Evolutionary conservation across 2,329 filamentous ascomycete genomes (phyloP).

Genomic region (Beauveria sp.): DNA sequence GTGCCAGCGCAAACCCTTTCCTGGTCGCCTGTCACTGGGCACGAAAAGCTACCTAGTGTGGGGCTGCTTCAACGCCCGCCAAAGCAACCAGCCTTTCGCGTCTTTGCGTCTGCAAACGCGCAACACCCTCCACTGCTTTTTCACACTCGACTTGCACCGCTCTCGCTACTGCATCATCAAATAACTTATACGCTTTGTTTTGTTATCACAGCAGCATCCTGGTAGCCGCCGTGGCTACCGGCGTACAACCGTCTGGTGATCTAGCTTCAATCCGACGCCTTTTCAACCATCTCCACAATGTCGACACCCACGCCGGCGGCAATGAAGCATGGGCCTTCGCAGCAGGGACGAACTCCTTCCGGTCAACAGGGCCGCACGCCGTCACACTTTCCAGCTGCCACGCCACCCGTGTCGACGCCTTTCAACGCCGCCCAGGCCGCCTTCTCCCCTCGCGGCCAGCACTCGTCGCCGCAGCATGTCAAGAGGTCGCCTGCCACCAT

Average conservation of each 20-base stretch:
- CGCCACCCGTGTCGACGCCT: conserved; percentile 59
- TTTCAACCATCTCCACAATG: conserved; percentile 26
- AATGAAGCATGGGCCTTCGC: conserved; percentile 37
- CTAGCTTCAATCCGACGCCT: neutral
- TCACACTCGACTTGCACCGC: neutral
- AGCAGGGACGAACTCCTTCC: conserved; percentile 40
- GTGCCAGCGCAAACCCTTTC: neutral
- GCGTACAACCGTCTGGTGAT: neutral
- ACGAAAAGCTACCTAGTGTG: conserved; percentile 5
- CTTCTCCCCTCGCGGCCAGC: conserved; percentile 50
- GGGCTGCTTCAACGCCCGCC: neutral
- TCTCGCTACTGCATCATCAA: neutral
- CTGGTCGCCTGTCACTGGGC: neutral
- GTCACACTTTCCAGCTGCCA: conserved; percentile 46
- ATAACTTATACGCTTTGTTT: too few relatives aligned
- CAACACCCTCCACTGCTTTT: neutral
- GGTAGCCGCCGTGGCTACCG: neutral
- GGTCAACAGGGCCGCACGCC: conserved; percentile 41
- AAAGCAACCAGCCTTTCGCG: neutral
- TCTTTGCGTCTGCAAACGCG: neutral
- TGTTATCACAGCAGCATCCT: neutral
- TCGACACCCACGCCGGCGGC: conserved; percentile 44
- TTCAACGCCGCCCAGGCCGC: conserved; percentile 51
- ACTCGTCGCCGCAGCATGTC: conserved; percentile 56
- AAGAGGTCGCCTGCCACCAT: conserved; percentile 55